A percentile compares a stretch with the other conserved stretches of the same genome.
Evolutionary conservation across 73 alveolate species (phyloP).

Genomic region (Blepharisma japonicum): DNA sequence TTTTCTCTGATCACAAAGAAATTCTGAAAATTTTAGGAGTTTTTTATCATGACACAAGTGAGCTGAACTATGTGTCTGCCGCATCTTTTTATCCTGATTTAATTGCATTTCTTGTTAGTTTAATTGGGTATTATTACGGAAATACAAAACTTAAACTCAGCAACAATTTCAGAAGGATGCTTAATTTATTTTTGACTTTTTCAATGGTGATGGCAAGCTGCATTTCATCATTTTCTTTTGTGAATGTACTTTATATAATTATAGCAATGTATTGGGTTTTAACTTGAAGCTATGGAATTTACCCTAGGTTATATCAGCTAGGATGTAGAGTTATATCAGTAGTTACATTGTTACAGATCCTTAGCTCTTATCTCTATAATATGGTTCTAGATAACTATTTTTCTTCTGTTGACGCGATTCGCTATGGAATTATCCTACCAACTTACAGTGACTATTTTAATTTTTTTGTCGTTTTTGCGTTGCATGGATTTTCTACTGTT

Average conservation of each 20-base stretch:
- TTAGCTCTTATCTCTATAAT: background rate
- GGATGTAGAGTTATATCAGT: slow-evolving; percentile 1
- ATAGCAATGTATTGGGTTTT: background rate
- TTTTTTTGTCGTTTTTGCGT: background rate
- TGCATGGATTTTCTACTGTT: slow-evolving; percentile 8
- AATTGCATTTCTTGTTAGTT: background rate
- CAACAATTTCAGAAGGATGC: background rate
- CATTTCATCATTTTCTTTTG: background rate
- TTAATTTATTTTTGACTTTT: background rate
- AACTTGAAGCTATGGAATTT: background rate
- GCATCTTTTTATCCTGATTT: background rate
- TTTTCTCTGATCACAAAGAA: background rate
- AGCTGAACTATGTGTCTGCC: background rate
- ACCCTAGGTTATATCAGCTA: background rate
- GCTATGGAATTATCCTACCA: background rate
- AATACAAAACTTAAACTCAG: background rate
- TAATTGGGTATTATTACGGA: background rate
- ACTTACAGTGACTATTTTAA: background rate
- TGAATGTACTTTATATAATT: background rate
- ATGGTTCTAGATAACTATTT: background rate
- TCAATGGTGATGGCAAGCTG: slow-evolving; percentile 7
- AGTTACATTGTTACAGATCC: background rate
- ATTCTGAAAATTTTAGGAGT: background rate
- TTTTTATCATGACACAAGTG: background rate
- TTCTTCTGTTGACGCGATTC: background rate